Evolutionary conservation across 2,329 filamentous ascomycete species (phyloP).

Genomic region (Dichotomopilus funicola): DNA sequence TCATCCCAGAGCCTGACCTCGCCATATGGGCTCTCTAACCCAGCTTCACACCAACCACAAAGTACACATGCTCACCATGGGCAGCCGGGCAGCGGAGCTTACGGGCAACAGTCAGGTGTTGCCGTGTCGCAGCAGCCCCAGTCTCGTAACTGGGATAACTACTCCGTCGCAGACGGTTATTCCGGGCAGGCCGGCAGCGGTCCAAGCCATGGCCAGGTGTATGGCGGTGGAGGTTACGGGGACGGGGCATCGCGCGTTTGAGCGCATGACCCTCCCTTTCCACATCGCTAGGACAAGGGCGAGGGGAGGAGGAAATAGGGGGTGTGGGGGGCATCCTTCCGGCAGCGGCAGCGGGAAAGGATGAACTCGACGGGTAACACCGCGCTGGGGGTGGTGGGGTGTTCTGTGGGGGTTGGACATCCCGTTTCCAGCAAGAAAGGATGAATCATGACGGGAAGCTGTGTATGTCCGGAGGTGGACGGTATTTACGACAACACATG

Average conservation of each 20-base stretch:
- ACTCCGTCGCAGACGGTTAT: conserved; percentile 21
- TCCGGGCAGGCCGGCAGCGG: conserved; percentile 9
- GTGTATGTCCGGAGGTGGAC: too few species aligned
- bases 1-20: conserved; percentile 21
- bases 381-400: background rate
- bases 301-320: background rate
- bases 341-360: background rate
- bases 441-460: too few species aligned
- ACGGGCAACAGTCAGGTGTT: conserved; percentile 18
- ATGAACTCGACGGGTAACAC: background rate
- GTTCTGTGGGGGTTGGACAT: background rate
- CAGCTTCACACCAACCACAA: conserved; percentile 13
- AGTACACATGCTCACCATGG: conserved; percentile 19
- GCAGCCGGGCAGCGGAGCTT: conserved; percentile 9
- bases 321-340: background rate
- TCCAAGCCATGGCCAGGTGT: conserved; percentile 27
- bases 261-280: conserved; percentile 6
- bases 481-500: too few species aligned
- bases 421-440: too few species aligned
- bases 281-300: background rate
- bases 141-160: conserved; percentile 22
- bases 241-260: conserved; percentile 22
- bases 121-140: conserved; percentile 19
- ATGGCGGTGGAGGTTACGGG: conserved; percentile 20
- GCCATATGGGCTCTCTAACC: conserved; percentile 18